Evolutionary conservation across 495 filamentous ascomycete genomes (phyloP), one percentile per base, ranked within the genome.

Genomic region (Acidomyces sp.): DNA sequence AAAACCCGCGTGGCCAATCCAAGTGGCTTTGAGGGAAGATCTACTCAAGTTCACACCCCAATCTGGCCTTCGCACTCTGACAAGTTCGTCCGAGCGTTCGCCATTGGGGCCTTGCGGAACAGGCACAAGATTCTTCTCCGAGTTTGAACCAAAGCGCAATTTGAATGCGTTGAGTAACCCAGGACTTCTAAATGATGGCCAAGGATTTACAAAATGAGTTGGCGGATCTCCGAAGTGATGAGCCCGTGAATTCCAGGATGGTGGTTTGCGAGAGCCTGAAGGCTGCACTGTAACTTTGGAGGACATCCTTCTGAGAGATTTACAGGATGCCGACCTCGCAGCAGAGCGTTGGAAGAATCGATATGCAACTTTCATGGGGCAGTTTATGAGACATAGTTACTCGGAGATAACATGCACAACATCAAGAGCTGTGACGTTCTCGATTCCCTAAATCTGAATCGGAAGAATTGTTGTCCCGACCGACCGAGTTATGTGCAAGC

Each of bases 1-100:
- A 25, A 66, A 58, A 20, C 55, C 55, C 7, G 71, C 71, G 43
- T 75, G 71, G 4, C 71, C 71, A 3, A 75, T 57, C 66, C 66
- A 71, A 5, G 71, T 75, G 0, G 59, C 60, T 44, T 60, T 59
- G 33, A 66, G 36, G 5, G 53, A 24, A 19, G 36, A 54, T 9
- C 43, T 17, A n/a, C 48, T 30, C n/a, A n/a, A n/a, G n/a, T 38
- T 36, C 1, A 12, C 12, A 17, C 52, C 55, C 55, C 62, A 66
- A 41, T 56, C 48, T 5, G 62, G 62, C 23, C 39, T 57, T 7
- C 48, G 52, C 13, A 64, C 44, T 2, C 39, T 26, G 16, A 61
- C 57, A 2, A 66, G 55, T 23, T 60, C 39, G 6, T 54, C 47
- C 10, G 35, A 49, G 1, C 48, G 48, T n/a, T 30, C 19, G n/a